Conservation (phyloP, 768 basidiomycete species). For the Mycena metata region DNA sequence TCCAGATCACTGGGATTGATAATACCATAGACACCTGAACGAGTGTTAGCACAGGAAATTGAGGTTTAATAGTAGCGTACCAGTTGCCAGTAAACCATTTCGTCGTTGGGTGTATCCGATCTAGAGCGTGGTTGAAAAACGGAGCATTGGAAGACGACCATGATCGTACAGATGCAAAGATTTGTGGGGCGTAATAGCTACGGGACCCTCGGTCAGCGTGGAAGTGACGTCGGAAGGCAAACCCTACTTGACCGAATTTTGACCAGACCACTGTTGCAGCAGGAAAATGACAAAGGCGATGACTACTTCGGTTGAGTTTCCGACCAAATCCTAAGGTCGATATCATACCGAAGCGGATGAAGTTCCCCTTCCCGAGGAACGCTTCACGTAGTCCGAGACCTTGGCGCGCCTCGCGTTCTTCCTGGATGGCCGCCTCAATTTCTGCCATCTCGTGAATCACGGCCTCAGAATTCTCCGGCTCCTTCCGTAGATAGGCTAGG, state of each 20-base stretch:
- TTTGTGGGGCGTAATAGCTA: slow-evolving; percentile 81
- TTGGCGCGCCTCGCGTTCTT: slow-evolving; percentile 76
- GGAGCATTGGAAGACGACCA: slow-evolving; percentile 21
- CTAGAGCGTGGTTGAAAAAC: slow-evolving; percentile 45
- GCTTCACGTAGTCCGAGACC: slow-evolving; percentile 79
- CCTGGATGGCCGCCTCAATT: slow-evolving; percentile 83
- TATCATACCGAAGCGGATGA: slow-evolving; percentile 69
- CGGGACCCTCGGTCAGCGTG: too few relatives aligned
- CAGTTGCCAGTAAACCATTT: slow-evolving; percentile 78
- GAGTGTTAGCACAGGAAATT: not conserved
- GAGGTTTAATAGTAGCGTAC: slow-evolving; percentile 49
- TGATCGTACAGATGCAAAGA: slow-evolving; percentile 70
- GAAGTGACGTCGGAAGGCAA: too few relatives aligned
- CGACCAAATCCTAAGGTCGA: too few relatives aligned
- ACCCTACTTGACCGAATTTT: slow-evolving; percentile 86
- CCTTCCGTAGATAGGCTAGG: slow-evolving; percentile 74
- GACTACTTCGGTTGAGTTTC: slow-evolving; percentile 40
- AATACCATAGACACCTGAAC: slow-evolving; percentile 42
- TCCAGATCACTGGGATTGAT: not conserved
- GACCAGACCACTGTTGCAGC: slow-evolving; percentile 87
- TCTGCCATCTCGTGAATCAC: slow-evolving; percentile 79
- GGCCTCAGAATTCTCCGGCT: slow-evolving; percentile 54
- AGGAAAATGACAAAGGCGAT: slow-evolving; percentile 87
- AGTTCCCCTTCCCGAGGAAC: slow-evolving; percentile 86
- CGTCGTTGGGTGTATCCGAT: slow-evolving; percentile 75